Evolutionary conservation across 192 early-diverging fungal genomes (phyloP), one percentile per base, ranked within the genome.

Genomic region (Coemansia sp.): DNA sequence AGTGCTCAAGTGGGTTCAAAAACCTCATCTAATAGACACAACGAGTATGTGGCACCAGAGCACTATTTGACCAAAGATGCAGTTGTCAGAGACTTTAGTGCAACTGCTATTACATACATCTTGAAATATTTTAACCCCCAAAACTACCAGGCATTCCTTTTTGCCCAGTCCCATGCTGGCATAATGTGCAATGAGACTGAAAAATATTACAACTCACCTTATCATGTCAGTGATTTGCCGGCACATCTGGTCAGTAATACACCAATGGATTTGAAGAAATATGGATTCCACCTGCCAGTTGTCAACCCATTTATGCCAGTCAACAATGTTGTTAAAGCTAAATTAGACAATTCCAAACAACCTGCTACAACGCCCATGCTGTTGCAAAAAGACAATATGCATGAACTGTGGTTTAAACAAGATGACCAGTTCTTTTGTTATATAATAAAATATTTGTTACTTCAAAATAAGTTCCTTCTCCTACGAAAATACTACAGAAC

Each of bases 341-440:
- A 42, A 15, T 12, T 12, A 14, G 15, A 42, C 15, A 2, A 4
- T 2, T 4, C 40, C 15, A 42, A 8, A 15, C 10, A 42, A 3
- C 15, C 40, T 42, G 14, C 40, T 42, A n/a, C 7, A 12, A 12
- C 9, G 15, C 72, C 63, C 9, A 38, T 17, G n/a, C 52, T 67
- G 25, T 36, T 74, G 9, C 46, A 50, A 20, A 49, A 36, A 42
- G 58, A 20, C 0, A 64, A 74, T 8, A 40, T n/a, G 19, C 19
- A 57, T 31, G 31, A 31, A 31, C 6, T 31, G 31, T 31, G 31
- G 31, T 31, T 31, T 31, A 31, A 31, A 6, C 31, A 31, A 31
- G 31, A 31, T 31, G 31, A 31, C 31, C 31, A 31, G 31, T 31
- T 31, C 31, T 31, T n/a, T n/a, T n/a, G n/a, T n/a, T n/a, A n/a